Base-by-base conservation (phyloP, 2,329 filamentous ascomycete genomes). In the Davidsoniella virescens region DNA sequence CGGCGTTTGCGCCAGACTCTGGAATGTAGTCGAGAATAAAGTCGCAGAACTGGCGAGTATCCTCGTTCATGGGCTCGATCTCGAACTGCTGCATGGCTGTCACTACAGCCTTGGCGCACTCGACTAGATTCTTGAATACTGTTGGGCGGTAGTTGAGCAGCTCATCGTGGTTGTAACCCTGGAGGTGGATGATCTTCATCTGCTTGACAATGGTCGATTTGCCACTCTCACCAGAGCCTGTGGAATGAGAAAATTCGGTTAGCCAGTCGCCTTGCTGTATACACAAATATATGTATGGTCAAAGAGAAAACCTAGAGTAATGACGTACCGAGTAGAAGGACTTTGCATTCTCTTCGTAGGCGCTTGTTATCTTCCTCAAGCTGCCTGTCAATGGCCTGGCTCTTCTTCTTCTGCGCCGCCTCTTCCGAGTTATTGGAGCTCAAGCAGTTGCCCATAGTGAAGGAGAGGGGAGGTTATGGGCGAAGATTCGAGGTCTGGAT, bases 181-280 rank as follows among this genome's bases (percentile, higher is more conserved):
- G 94, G 60, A 96, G 83, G 63, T 98, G 92, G 62, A 98, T 96
- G 59, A 98, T 98, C 69, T 96, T 98, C 92, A 98, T 98, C 73
- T 98, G 92, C 68, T 98, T 98, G 58, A 98, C 92, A 60, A 98
- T 96, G 8, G 92, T 98, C 52, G 92, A 96, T 69, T 98, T 98
- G 58, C 92, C 92, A 67, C 90, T 96, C 70, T 98, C 92, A 57
- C 92, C 92, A 57, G 92, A 96, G 57, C 92, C 92, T 95, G 64
- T 57, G 29, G 51, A 50, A 14, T 17, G 38, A 16, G n/a, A 17
- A 39, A 38, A 37, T 9, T 38, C 33, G 25, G 44, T 36, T 33
- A 47, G 38, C 44, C 55, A 48, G 29, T 14, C 51, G 36, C 12
- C 7, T 29, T 51, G 53, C 59, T 56, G 26, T 16, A 26, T 16